Conservation (phyloP, 352 stramenopile genomes). For the Phytopythium cucurbitacearum region DNA sequence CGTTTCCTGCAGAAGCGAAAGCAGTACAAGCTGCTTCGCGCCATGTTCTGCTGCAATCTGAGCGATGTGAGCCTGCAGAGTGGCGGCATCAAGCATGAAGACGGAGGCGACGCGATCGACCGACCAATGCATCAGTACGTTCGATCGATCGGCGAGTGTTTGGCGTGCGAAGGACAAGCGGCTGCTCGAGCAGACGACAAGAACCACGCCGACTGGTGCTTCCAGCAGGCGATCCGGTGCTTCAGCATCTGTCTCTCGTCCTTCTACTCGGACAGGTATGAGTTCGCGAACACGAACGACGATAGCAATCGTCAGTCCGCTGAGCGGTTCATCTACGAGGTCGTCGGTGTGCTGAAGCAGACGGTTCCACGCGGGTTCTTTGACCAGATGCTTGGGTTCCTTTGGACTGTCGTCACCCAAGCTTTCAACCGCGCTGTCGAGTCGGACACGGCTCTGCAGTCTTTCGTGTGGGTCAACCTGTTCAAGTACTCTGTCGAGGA, state of each 20-base stretch:
- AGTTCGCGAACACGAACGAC: conserved; percentile 9
- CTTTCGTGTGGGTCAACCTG: conserved; percentile 80
- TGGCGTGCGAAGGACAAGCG: conserved; percentile 54
- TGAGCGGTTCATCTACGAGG: conserved; percentile 63
- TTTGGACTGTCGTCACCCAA: conserved; percentile 65
- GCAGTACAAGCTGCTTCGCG: conserved; percentile 58
- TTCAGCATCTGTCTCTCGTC: conserved; percentile 69
- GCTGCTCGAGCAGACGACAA: conserved; percentile 30
- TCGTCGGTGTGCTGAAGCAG: conserved; percentile 62
- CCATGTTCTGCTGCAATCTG: conserved; percentile 62
- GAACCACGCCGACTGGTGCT: conserved; percentile 48
- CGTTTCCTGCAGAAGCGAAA: conserved; percentile 63
- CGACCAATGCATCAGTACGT: conserved; percentile 43
- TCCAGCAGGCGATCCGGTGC: conserved; percentile 65
- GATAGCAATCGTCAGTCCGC: conserved; percentile 14
- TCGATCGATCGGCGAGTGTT: conserved; percentile 59
- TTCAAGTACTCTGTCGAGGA: conserved; percentile 80
- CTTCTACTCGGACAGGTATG: conserved; percentile 30
- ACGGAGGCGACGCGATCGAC: conserved; percentile 17
- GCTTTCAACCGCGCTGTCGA: conserved; percentile 31
- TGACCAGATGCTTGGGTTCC: conserved; percentile 49
- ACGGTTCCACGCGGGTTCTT: conserved; percentile 54
- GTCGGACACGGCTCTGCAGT: conserved; percentile 40
- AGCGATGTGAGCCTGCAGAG: conserved; percentile 52
- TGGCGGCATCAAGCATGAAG: conserved; percentile 18